phyloP scores from a whole-genome alignment of 139 green algal species.

The Chlamydomonas urium region DNA sequence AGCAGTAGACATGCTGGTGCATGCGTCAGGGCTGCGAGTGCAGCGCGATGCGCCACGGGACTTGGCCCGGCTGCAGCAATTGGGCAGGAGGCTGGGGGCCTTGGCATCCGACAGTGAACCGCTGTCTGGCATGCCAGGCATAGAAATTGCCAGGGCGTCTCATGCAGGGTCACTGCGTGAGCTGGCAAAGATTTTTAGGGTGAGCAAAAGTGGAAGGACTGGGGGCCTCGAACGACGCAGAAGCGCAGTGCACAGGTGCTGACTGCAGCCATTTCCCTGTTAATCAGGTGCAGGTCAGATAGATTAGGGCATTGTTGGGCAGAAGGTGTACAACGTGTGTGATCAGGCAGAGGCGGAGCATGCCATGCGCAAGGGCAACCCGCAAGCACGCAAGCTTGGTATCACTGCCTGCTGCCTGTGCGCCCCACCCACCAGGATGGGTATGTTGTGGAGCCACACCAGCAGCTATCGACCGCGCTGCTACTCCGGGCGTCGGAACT shows the following conservation, averaged over 20 bases:
- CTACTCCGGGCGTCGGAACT: conserved; percentile 54
- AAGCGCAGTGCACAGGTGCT: too few relatives aligned
- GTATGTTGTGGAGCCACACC: neutral
- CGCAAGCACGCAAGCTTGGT: too few relatives aligned
- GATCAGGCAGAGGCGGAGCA: too few relatives aligned
- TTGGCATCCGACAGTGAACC: neutral
- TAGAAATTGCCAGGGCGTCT: conserved; percentile 7
- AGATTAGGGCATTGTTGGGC: too few relatives aligned
- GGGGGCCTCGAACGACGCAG: too few relatives aligned
- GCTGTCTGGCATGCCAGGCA: conserved; percentile 18
- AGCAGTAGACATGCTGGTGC: conserved; percentile 20
- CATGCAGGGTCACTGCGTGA: conserved; percentile 37
- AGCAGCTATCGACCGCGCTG: conserved; percentile 30
- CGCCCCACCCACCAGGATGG: neutral
- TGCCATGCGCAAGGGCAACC: too few relatives aligned
- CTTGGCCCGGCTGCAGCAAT: neutral
- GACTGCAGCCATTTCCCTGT: too few relatives aligned
- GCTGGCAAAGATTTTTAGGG: conserved; percentile 39
- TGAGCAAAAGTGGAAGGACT: too few relatives aligned
- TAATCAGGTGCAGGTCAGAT: too few relatives aligned
- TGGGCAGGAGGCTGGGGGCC: neutral
- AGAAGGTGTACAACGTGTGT: too few relatives aligned
- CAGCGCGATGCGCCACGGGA: too few relatives aligned
- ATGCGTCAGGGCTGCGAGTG: conserved; percentile 19
- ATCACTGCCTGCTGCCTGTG: neutral